Evolutionary conservation across 2,329 filamentous ascomycete genomes (phyloP), one percentile per base, ranked within the genome.

Genomic region (Colletotrichum tanaceti): DNA sequence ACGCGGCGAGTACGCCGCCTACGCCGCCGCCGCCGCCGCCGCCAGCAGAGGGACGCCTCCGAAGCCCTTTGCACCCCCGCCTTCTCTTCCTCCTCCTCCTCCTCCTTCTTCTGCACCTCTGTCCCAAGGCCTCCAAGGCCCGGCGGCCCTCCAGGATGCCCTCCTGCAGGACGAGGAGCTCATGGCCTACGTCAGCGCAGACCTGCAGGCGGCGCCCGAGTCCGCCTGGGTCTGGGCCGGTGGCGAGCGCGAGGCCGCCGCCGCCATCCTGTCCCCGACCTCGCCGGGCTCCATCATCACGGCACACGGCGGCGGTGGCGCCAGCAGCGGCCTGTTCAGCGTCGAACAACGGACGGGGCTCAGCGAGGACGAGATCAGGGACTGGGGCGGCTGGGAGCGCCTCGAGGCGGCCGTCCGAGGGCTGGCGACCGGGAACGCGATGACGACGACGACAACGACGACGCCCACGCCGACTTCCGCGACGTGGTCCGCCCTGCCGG

Each of bases 221-320:
- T 88, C 88, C 43, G 90, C 90, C 14, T 98, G 95, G 95, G 87
- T 94, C 4, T 98, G 94, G 95, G 81, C 87, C 74, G 85, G 87
- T 38, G 85, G 85, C 43, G 90, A 91, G 73, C 78, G 79, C 49
- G 84, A 85, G 49, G 70, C 74, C 28, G 28, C 28, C 28, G 28
- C 28, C 28, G 28, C 28, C n/a, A 65, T 71, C 32, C 57, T 71
- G 4, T 71, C 70, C 13, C 68, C 68, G 20, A 69, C 65, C 18
- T 71, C 70, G 10, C 68, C 65, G 4, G 64, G 59, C 3, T 69
- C 68, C 16, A 68, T 64, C 38, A 65, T 49, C 43, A 64, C 73
- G 2, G 39, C 72, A 28, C 64, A 73, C 62, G 50, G 70, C 62
- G 79, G 80, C 28, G 82, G 77, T 54, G 71, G 76, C 62, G 50